Base-by-base conservation (phyloP, 129 eudicot species). In the Flaveria linearis region DNA sequence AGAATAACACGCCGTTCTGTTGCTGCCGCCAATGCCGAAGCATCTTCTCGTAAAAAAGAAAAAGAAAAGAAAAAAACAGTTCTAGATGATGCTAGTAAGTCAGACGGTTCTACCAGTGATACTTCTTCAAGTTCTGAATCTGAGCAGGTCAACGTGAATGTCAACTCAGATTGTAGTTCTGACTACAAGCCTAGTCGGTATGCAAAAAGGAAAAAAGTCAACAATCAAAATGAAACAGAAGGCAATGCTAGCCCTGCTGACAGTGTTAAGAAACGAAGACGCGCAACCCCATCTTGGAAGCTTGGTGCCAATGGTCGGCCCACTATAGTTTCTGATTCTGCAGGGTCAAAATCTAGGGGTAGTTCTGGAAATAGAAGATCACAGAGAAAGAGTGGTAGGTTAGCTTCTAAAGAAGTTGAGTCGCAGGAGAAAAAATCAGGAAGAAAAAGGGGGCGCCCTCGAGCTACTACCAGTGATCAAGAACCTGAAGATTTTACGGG, bases 221-320 rank as follows among this genome's bases (percentile, higher is more conserved):
- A 56, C 39, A 69, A 71, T 79, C 73, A 73, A 28, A 51, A 55
- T 55, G 75, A 61, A 58, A 67, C 77, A 62, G 83, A 79, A 63
- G 65, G 43, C 56, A 71, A 58, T 28, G 78, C 82, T 28, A 90
- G 86, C 81, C 96, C 92, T 51, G 90, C 91, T 71, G 94, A 86
- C 79, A 80, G 91, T 74, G 97, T 85, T 9, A 86, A 86, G 80
- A 88, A 91, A 78, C 84, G 94, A 78, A 86, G 90, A 84, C 93
- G 91, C 33, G 85, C 87, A 50, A 86, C 87, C 57, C 91, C 91
- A 58, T 88, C 90, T 33, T 86, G 91, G 94, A 86, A 74, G 67
- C 51, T 88, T 20, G 97, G 91, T 63, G 84, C 86, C 14, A 86
- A 85, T 60, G 94, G 90, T 75, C 86, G 86, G 33, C 85, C 89